A percentile compares a stretch with the other conserved stretches of the same genome.
Conservation (phyloP, 768 basidiomycete species). For the Hortiboletus flavorubellus region DNA sequence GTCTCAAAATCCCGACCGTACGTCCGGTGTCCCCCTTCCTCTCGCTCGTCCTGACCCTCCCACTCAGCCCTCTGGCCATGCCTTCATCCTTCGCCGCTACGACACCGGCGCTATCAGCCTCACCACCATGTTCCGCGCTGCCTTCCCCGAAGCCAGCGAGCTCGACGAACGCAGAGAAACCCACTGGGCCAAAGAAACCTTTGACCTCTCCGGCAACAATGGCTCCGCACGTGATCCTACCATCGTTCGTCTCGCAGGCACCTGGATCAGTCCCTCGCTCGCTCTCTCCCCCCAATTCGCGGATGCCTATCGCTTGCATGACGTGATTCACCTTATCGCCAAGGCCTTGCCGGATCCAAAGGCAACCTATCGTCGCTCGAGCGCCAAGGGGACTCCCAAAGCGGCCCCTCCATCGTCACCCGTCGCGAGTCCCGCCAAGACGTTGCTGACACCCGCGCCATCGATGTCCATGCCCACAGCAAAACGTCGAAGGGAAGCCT, state of each 20-base stretch:
- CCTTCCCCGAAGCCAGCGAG: conserved; percentile 80
- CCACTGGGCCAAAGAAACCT: conserved; percentile 77
- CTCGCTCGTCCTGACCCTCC: conserved; percentile 16
- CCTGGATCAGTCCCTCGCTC: conserved; percentile 70
- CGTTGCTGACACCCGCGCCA: conserved; percentile 33
- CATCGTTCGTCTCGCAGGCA: conserved; percentile 80
- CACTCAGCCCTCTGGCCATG: conserved; percentile 68
- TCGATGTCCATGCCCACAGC: conserved; percentile 43
- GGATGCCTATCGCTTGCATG: conserved; percentile 56
- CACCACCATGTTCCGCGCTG: conserved; percentile 96
- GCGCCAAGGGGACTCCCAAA: conserved; percentile 31
- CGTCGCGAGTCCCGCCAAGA: conserved; percentile 19
- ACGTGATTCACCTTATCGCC: conserved; percentile 63
- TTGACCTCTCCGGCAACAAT: conserved; percentile 77
- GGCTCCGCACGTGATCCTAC: conserved; percentile 55
- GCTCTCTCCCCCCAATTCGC: conserved; percentile 61
- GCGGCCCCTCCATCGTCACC: conserved; percentile 28
- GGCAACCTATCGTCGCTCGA: conserved; percentile 73
- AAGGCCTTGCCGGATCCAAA: conserved; percentile 75
- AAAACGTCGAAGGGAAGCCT: conserved; percentile 67
- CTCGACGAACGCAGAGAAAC: conserved; percentile 76
- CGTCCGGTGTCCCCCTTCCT: conserved; percentile 24
- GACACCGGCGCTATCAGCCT: conserved; percentile 91
- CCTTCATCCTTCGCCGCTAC: conserved; percentile 90
- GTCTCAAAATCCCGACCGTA: conserved; percentile 89